phyloP scores from a whole-genome alignment of 2,329 filamentous ascomycete genomes.

The Colletotrichum sp. region DNA sequence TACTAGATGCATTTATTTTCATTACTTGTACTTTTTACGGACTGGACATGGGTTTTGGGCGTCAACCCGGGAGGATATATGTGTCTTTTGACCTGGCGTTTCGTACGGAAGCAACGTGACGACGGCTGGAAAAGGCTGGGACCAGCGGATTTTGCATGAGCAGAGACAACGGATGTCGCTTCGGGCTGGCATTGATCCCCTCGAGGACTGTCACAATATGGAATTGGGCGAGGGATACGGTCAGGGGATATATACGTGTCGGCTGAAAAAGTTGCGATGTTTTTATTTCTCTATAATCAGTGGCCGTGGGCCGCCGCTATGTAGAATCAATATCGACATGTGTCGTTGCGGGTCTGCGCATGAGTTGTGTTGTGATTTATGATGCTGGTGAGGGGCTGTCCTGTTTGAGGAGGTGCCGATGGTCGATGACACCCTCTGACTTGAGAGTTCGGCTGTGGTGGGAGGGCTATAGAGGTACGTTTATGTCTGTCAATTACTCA shows the following conservation, averaged over 20 bases:
- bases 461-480: background rate
- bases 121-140: slow-evolving; percentile 16
- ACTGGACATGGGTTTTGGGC: background rate
- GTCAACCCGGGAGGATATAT: background rate
- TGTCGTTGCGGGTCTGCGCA: background rate
- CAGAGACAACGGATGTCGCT: background rate
- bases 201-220: background rate
- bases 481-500: background rate
- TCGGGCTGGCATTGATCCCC: background rate
- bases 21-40: slow-evolving; percentile 6
- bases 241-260: slow-evolving; percentile 1
- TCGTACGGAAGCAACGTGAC: slow-evolving; percentile 9
- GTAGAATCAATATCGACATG: slow-evolving; percentile 17
- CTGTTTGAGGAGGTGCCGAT: background rate
- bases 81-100: slow-evolving; percentile 1
- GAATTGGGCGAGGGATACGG: background rate
- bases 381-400: background rate
- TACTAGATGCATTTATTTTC: slow-evolving; percentile 2
- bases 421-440: background rate
- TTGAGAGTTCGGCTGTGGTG: background rate
- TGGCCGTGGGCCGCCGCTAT: background rate
- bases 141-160: slow-evolving; percentile 16
- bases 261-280: slow-evolving; percentile 7
- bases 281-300: background rate
- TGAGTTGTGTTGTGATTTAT: background rate